These are phyloP conservation scores for Mucuna pruriens DNA, from an alignment of 306 rosid genomes.

Conservation along the genomic window DNA sequence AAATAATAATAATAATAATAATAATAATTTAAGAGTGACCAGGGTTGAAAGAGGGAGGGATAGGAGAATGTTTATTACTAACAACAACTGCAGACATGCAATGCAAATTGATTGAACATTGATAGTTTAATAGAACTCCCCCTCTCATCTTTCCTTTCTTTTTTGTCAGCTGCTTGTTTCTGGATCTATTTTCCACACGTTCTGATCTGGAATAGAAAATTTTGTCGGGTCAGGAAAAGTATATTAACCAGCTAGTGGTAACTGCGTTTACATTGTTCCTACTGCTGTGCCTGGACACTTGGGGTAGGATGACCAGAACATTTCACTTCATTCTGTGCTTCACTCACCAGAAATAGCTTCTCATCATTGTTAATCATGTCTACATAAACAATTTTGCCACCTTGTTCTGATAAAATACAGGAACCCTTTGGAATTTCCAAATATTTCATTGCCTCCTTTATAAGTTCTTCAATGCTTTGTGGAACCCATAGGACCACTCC, in stretches of 20 bases:
- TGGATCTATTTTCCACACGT: no score
- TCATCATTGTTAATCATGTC: conserved; percentile 44
- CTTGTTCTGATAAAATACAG: conserved; percentile 46
- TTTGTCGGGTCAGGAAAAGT: conserved; percentile 11
- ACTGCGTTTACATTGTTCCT: not conserved
- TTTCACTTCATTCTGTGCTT: not conserved
- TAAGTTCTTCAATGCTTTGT: conserved; percentile 47
- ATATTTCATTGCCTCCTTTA: conserved; percentile 36
- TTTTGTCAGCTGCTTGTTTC: not conserved
- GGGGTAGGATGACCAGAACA: not conserved
- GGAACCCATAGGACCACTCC: conserved; percentile 53
- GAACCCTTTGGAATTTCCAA: conserved; percentile 19
- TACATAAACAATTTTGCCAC: conserved; percentile 45
- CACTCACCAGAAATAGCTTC: conserved; percentile 45
- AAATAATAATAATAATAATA: no score
- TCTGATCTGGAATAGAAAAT: not conserved
- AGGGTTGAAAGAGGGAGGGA: no score
- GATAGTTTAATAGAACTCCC: not conserved
- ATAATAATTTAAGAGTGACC: no score
- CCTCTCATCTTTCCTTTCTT: not conserved
- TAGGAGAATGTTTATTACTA: not conserved
- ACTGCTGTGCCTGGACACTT: not conserved
- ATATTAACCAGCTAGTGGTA: not conserved
- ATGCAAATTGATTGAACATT: not conserved
- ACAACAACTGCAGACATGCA: not conserved